A percentile compares a stretch with the other conserved stretches of the same genome.
Conservation (phyloP, 2,329 filamentous ascomycete species). For the Neofusicoccum parvum region DNA sequence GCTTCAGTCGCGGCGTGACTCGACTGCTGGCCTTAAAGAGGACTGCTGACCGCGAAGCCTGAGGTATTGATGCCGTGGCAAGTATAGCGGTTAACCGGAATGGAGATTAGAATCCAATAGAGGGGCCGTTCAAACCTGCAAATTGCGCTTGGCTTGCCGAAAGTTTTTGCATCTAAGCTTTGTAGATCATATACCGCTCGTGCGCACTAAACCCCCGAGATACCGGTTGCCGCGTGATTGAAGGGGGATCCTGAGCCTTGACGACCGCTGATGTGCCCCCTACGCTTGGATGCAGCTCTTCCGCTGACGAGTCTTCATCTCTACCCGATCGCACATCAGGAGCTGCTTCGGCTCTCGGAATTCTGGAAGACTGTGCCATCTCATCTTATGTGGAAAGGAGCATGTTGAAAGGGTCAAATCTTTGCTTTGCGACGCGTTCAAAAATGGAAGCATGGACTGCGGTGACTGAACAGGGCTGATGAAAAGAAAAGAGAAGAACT, state of each 20-base stretch:
- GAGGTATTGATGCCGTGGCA: too few species aligned
- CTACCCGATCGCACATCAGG: background rate
- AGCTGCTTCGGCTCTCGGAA: background rate
- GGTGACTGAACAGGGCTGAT: too few species aligned
- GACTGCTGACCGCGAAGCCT: too few species aligned
- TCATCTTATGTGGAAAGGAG: too few species aligned
- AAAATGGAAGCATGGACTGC: too few species aligned
- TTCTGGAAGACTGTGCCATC: background rate
- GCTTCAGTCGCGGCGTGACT: too few species aligned
- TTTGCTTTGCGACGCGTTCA: too few species aligned
- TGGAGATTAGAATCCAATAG: background rate
- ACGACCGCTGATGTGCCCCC: background rate
- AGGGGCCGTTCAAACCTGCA: background rate
- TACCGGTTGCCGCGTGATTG: conserved; percentile 5
- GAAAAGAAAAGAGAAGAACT: too few species aligned
- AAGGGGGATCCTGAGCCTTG: background rate
- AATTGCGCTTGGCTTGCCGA: background rate
- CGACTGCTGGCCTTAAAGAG: too few species aligned
- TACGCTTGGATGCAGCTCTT: background rate
- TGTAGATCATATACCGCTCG: conserved; percentile 5
- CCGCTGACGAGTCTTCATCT: background rate
- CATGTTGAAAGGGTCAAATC: too few species aligned
- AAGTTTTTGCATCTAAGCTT: background rate
- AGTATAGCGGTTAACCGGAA: background rate
- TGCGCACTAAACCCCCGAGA: background rate